These are phyloP conservation scores for Kodamaea lidongshanica DNA, from an alignment of 805 yeast genomes.

Conservation along the genomic window DNA sequence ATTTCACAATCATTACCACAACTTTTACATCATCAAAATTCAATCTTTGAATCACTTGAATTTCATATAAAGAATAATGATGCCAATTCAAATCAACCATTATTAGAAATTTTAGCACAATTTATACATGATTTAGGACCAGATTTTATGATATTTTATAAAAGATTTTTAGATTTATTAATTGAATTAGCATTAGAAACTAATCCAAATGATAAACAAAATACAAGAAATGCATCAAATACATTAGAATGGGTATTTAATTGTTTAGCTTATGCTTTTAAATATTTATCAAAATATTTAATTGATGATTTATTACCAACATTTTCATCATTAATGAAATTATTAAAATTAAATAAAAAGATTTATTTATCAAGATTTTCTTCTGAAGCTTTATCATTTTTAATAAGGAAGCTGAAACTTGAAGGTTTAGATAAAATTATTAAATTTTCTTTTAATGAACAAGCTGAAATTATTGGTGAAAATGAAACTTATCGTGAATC, in stretches of 20 bases:
- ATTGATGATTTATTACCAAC: constrained; percentile 64
- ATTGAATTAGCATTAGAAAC: constrained; percentile 38
- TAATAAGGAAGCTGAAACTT: constrained; percentile 61
- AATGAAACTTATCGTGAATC: constrained; percentile 51
- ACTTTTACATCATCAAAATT: constrained; percentile 61
- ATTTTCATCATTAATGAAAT: constrained; percentile 55
- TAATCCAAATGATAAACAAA: constrained; percentile 44
- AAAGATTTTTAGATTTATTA: constrained; percentile 44
- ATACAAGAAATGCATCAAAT: constrained; percentile 49
- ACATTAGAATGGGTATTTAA: constrained; percentile 80
- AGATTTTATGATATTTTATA: constrained; percentile 74
- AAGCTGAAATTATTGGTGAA: constrained; percentile 23
- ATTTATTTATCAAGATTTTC: constrained; percentile 72
- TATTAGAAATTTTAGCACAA: constrained; percentile 71
- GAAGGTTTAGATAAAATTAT: constrained; percentile 45
- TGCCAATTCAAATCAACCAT: constrained; percentile 67
- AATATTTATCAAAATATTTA: constrained; percentile 66
- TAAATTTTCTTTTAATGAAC: constrained; percentile 34
- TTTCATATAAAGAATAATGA: constrained; percentile 51
- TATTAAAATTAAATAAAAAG: constrained; percentile 52
- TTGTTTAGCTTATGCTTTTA: constrained; percentile 81
- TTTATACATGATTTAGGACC: constrained; percentile 90
- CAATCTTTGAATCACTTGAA: constrained; percentile 48
- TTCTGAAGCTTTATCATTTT: constrained; percentile 83
- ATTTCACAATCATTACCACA: constrained; percentile 71